phyloP scores from a whole-genome alignment of 2,329 filamentous ascomycete genomes.

The Phoma herbarum region DNA sequence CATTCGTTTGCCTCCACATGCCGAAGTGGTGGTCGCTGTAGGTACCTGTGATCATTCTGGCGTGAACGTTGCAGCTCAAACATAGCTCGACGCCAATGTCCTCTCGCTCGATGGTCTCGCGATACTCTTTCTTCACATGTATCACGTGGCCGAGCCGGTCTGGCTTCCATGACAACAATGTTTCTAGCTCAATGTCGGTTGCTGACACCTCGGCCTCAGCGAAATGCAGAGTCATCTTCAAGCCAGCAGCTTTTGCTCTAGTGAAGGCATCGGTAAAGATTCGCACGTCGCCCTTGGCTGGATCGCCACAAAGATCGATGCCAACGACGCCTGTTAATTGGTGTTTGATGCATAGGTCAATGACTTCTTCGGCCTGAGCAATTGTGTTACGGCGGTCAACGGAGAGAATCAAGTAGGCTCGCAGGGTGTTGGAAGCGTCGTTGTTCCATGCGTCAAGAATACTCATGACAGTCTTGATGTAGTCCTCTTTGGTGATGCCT shows the following conservation, averaged over 20 bases:
- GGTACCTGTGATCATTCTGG: slow-evolving; percentile 73
- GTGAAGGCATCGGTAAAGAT: slow-evolving; percentile 68
- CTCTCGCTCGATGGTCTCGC: slow-evolving; percentile 62
- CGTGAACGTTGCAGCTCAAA: slow-evolving; percentile 81
- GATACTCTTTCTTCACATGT: slow-evolving; percentile 70
- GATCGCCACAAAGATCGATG: slow-evolving; percentile 82
- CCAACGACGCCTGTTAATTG: slow-evolving; percentile 69
- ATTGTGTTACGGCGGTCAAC: slow-evolving; percentile 72
- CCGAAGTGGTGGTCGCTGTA: slow-evolving; percentile 78
- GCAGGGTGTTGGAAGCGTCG: slow-evolving; percentile 56
- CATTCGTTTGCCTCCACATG: slow-evolving; percentile 69
- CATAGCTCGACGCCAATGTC: slow-evolving; percentile 77
- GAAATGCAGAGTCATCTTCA: slow-evolving; percentile 79
- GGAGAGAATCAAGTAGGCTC: slow-evolving; percentile 74
- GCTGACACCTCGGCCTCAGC: slow-evolving; percentile 71
- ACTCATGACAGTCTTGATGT: slow-evolving; percentile 72
- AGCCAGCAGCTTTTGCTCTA: slow-evolving; percentile 62
- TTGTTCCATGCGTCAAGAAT: slow-evolving; percentile 65
- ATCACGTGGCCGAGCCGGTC: slow-evolving; percentile 81
- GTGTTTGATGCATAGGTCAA: slow-evolving; percentile 69
- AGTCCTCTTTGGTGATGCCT: slow-evolving; percentile 67
- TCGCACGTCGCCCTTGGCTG: slow-evolving; percentile 67
- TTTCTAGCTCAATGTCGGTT: slow-evolving; percentile 67
- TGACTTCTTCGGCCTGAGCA: slow-evolving; percentile 68
- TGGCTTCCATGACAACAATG: slow-evolving; percentile 71